Conservation (phyloP, 805 yeast species). For the Priceomyces melissophilus region DNA sequence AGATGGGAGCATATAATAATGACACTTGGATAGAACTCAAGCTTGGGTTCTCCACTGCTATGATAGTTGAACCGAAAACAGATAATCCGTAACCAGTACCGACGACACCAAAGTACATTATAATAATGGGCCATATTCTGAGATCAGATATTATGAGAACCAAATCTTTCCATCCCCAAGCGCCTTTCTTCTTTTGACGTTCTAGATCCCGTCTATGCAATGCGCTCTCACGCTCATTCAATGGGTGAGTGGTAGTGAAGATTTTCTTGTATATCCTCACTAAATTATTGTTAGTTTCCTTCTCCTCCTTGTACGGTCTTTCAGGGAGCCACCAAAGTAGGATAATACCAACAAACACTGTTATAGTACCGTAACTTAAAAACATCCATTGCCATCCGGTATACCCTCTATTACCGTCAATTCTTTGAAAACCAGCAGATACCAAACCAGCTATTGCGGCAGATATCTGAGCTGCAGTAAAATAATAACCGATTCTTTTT, state of each 20-base stretch:
- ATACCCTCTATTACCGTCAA: conserved; percentile 67
- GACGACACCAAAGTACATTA: conserved; percentile 91
- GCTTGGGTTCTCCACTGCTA: conserved; percentile 58
- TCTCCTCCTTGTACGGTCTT: conserved; percentile 44
- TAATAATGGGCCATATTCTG: conserved; percentile 73
- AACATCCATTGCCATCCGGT: conserved; percentile 89
- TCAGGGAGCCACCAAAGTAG: conserved; percentile 87
- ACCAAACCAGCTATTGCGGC: conserved; percentile 88
- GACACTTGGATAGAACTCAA: conserved; percentile 68
- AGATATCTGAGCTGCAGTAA: conserved; percentile 88
- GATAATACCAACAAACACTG: conserved; percentile 59
- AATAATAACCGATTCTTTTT: conserved; percentile 79
- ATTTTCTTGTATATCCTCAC: conserved; percentile 18
- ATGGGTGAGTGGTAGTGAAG: conserved; percentile 43
- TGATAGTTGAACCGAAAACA: conserved; percentile 78
- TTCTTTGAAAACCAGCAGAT: conserved; percentile 82
- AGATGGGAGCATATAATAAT: conserved; percentile 80
- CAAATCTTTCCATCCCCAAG: conserved; percentile 64
- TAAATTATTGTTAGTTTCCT: conserved; percentile 12
- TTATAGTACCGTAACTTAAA: conserved; percentile 69
- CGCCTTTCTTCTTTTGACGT: conserved; percentile 40
- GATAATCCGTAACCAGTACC: conserved; percentile 89
- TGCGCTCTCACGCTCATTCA: conserved; percentile 48
- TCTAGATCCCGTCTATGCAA: conserved; percentile 62
- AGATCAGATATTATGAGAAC: conserved; percentile 52